Conservation (phyloP, 2,329 filamentous ascomycete species). For the Fusarium sp. region DNA sequence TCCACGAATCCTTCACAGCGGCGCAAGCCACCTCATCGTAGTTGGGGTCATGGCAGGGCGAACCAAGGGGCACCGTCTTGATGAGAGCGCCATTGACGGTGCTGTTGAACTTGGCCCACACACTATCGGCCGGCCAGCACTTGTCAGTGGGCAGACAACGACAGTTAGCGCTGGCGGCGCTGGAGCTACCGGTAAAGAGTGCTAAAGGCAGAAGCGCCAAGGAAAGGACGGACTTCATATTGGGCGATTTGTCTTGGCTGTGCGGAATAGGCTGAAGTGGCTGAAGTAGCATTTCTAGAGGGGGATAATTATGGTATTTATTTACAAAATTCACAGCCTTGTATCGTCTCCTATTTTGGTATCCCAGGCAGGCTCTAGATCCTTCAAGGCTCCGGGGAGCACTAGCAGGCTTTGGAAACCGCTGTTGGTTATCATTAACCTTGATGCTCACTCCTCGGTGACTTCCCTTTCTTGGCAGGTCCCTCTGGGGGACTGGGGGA, state of each 20-base stretch:
- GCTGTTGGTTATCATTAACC: background rate
- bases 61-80: conserved; percentile 61
- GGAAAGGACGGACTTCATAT: conserved; percentile 33
- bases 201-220: conserved; percentile 28
- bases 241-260: background rate
- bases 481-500: background rate
- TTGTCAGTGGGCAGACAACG: conserved; percentile 61
- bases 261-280: conserved; percentile 4
- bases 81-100: conserved; percentile 63
- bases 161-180: conserved; percentile 46
- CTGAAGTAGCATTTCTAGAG: background rate
- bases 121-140: conserved; percentile 60
- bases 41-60: conserved; percentile 60
- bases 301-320: conserved; percentile 7
- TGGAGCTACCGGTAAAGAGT: conserved; percentile 6
- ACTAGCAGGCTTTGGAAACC: conserved; percentile 3
- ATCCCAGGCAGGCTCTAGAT: background rate
- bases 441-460: background rate
- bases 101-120: conserved; percentile 62
- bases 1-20: conserved; percentile 57
- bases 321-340: background rate
- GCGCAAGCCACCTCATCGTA: conserved; percentile 60
- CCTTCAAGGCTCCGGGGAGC: background rate
- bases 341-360: background rate
- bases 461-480: conserved; percentile 5